Percentiles rank a stretch among this genome's conserved stretches.
These are phyloP conservation scores for Rhizophagus clarus DNA, from an alignment of 192 early-diverging fungal species.

Conservation along the genomic window DNA sequence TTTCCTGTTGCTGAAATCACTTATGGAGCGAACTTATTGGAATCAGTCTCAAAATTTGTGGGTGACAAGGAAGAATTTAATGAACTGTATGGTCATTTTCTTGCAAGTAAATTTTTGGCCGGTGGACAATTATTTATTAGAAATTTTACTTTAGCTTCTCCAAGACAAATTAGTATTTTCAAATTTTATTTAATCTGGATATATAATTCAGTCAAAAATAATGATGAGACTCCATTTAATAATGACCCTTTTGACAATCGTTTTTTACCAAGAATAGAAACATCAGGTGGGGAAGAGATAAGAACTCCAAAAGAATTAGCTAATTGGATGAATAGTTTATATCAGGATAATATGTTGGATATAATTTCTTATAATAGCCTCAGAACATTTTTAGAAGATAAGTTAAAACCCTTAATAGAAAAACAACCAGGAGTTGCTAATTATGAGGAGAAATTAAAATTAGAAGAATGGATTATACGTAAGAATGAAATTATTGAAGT, in stretches of 20 bases:
- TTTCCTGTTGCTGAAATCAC: too few relatives aligned
- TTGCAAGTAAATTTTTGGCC: too few relatives aligned
- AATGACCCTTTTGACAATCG: neutral
- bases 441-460: neutral
- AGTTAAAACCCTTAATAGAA: neutral
- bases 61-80: too few relatives aligned
- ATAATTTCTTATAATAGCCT: neutral
- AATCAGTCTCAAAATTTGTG: too few relatives aligned
- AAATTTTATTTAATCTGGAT: neutral
- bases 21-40: too few relatives aligned
- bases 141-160: neutral
- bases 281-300: neutral
- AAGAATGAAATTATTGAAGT: too few relatives aligned
- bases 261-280: neutral
- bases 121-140: neutral
- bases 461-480: neutral
- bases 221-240: neutral
- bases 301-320: neutral
- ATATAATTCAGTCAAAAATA: neutral
- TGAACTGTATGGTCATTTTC: too few relatives aligned
- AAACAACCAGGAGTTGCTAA: neutral
- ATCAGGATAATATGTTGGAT: neutral
- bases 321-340: neutral
- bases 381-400: neutral
- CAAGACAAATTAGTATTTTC: neutral